Conservation (phyloP, 495 filamentous ascomycete species). For the Immersiella caudata region DNA sequence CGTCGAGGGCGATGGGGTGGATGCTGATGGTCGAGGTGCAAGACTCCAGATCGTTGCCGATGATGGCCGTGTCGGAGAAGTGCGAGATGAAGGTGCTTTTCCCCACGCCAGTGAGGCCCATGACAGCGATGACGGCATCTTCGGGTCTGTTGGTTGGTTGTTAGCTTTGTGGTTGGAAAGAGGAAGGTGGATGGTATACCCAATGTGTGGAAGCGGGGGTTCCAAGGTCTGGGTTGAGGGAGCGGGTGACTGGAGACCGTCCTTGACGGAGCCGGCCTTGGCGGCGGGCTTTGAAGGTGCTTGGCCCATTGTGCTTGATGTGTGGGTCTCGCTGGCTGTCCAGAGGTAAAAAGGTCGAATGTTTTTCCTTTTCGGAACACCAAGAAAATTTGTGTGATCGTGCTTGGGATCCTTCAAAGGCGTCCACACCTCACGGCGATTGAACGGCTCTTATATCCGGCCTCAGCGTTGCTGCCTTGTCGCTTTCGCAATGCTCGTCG, state of each 20-base stretch:
- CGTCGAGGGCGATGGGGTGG: conserved; percentile 9
- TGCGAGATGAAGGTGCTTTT: conserved; percentile 25
- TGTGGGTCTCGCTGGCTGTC: background rate
- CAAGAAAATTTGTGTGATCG: background rate
- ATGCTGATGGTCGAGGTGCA: conserved; percentile 18
- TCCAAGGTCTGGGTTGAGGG: background rate
- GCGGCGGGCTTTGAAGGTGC: background rate
- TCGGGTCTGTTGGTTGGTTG: background rate
- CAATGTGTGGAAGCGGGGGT: conserved; percentile 9
- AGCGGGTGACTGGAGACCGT: background rate
- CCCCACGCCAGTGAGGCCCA: conserved; percentile 22
- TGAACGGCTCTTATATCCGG: background rate
- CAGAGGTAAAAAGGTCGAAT: background rate
- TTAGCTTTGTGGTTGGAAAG: background rate
- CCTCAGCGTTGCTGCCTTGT: background rate
- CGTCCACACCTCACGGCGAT: background rate
- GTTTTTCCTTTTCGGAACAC: background rate
- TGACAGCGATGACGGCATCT: conserved; percentile 18
- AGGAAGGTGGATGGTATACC: conserved; percentile 1
- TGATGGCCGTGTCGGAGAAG: conserved; percentile 15
- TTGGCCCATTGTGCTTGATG: background rate
- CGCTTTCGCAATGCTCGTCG: background rate
- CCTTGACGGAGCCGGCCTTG: background rate
- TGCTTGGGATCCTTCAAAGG: background rate
- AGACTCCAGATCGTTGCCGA: conserved; percentile 21